These are phyloP conservation scores for Trametes cingulata DNA, from an alignment of 768 basidiomycete species.

Conservation along the genomic window DNA sequence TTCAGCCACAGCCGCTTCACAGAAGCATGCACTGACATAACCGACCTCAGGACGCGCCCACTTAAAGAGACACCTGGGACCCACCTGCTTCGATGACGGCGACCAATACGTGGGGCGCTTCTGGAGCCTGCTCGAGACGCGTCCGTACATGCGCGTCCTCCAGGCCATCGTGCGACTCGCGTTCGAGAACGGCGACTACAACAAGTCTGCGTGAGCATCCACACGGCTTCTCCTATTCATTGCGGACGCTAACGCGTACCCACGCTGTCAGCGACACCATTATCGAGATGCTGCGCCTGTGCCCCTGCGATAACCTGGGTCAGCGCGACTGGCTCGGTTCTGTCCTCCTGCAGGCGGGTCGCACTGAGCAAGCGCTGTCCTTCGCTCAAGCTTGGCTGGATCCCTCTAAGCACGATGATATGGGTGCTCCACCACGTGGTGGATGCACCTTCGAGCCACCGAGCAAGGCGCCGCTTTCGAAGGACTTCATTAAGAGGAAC, in stretches of 20 bases:
- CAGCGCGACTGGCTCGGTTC: conserved; percentile 42
- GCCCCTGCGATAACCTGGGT: conserved; percentile 43
- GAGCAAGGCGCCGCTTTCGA: conserved; percentile 17
- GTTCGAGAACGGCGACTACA: conserved; percentile 36
- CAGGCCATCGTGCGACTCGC: conserved; percentile 39
- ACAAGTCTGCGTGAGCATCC: conserved; percentile 26
- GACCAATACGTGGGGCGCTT: conserved; percentile 38
- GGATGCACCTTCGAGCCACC: conserved; percentile 24
- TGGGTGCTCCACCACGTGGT: conserved; percentile 19
- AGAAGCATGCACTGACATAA: background rate
- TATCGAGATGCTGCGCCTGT: conserved; percentile 45
- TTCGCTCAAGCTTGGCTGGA: conserved; percentile 38
- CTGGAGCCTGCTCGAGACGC: conserved; percentile 40
- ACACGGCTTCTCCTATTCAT: background rate
- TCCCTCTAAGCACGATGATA: conserved; percentile 19
- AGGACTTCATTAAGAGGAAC: conserved; percentile 17
- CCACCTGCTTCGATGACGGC: conserved; percentile 41
- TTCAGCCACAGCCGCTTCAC: background rate
- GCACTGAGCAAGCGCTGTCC: conserved; percentile 41
- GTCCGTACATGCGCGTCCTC: conserved; percentile 49
- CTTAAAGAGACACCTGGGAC: conserved; percentile 33
- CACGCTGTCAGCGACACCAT: conserved; percentile 34
- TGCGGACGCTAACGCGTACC: background rate
- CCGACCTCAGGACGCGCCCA: conserved; percentile 28
- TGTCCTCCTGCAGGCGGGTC: conserved; percentile 37